A percentile compares a stretch with the other conserved stretches of the same genome.
Evolutionary conservation across 2,329 filamentous ascomycete genomes (phyloP).

Genomic region (Fusarium continuum): DNA sequence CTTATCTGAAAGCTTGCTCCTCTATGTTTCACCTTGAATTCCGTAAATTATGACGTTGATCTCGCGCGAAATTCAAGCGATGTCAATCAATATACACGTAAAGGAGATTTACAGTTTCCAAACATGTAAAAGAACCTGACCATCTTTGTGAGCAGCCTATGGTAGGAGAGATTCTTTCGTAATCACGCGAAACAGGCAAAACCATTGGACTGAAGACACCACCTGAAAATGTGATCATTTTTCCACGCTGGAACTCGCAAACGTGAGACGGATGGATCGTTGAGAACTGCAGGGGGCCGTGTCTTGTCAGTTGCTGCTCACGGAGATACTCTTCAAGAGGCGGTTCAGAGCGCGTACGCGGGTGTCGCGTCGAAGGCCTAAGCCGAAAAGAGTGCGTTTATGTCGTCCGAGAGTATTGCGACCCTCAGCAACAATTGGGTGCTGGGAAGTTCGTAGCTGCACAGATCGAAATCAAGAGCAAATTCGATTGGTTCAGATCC

Average conservation of each 20-base stretch:
- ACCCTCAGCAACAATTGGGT: background rate
- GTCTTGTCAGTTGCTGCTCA: constrained; percentile 86
- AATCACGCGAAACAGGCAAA: constrained; percentile 75
- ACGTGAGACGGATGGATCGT: constrained; percentile 55
- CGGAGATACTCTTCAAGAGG: constrained; percentile 72
- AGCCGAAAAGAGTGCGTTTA: constrained; percentile 2
- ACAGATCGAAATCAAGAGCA: background rate
- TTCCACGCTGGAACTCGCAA: constrained; percentile 87
- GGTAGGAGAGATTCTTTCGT: no score
- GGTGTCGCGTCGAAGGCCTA: constrained; percentile 54
- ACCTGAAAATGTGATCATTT: constrained; percentile 66
- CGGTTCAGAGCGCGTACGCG: constrained; percentile 80
- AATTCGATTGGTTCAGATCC: constrained; percentile 6
- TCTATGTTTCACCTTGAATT: background rate
- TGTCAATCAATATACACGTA: no score
- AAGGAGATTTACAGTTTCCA: no score
- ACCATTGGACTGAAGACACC: constrained; percentile 53
- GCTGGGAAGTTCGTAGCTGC: background rate
- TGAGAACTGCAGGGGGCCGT: constrained; percentile 80
- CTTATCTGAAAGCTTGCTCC: background rate
- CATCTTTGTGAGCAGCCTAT: no score
- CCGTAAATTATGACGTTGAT: background rate
- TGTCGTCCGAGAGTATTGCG: background rate
- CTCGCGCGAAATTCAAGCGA: no score
- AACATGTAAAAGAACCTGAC: no score